A percentile compares a stretch with the other conserved stretches of the same genome.
Evolutionary conservation across 768 basidiomycete species (phyloP).

Genomic region (Fistulinella prunicolor): DNA sequence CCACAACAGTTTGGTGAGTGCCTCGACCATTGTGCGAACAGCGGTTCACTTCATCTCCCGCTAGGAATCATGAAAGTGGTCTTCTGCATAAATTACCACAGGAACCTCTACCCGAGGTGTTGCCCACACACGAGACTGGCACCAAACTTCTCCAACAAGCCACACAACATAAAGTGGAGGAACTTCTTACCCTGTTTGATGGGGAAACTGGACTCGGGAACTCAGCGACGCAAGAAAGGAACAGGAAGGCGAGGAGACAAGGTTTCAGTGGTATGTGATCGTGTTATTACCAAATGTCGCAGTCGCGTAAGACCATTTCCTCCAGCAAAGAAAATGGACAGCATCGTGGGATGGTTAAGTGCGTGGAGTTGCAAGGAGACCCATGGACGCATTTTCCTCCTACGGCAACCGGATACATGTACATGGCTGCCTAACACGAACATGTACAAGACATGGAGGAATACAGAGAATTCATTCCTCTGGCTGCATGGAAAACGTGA

Average conservation of each 20-base stretch:
- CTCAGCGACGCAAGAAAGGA: too few species aligned
- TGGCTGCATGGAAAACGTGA: constrained; percentile 19
- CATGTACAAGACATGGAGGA: constrained; percentile 6
- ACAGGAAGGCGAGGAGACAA: too few species aligned
- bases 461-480: not conserved
- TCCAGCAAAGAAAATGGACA: constrained; percentile 1
- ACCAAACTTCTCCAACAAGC: too few species aligned
- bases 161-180: too few species aligned
- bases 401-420: constrained; percentile 10
- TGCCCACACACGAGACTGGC: not conserved
- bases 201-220: too few species aligned
- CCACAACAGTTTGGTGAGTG: constrained; percentile 12
- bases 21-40: too few species aligned
- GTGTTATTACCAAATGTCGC: too few species aligned
- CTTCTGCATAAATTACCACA: not conserved
- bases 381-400: not conserved
- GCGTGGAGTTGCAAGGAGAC: constrained; percentile 4
- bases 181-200: too few species aligned
- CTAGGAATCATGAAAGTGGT: constrained; percentile 4
- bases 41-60: not conserved
- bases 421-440: constrained; percentile 6
- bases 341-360: constrained; percentile 1
- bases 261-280: too few species aligned
- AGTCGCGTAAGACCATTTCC: not conserved
- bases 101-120: too few species aligned